These are phyloP conservation scores for Priceomyces carsonii DNA, from an alignment of 805 yeast species.

Conservation along the genomic window DNA sequence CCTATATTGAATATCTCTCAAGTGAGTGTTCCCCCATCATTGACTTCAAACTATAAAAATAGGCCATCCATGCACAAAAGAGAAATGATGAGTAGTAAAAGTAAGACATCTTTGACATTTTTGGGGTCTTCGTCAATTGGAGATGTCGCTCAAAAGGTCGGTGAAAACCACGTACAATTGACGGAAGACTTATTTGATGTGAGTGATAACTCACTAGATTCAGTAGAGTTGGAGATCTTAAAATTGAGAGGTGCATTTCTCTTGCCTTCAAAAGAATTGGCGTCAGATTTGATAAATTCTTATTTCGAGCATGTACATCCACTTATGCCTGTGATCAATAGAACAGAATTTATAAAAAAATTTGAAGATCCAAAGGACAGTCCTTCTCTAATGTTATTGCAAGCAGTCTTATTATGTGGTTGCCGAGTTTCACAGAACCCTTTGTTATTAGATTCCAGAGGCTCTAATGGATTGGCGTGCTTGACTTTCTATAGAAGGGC, in stretches of 20 bases:
- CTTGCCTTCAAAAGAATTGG: conserved; percentile 59
- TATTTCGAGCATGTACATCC: conserved; percentile 71
- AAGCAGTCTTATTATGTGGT: conserved; percentile 70
- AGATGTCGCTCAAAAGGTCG: conserved; percentile 45
- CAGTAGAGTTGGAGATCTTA: conserved; percentile 65
- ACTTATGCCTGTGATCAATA: conserved; percentile 64
- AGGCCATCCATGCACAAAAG: conserved; percentile 39
- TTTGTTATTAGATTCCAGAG: conserved; percentile 48
- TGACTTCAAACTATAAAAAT: conserved; percentile 40
- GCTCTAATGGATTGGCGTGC: conserved; percentile 53
- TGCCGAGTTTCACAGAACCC: conserved; percentile 60
- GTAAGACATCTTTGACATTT: conserved; percentile 42
- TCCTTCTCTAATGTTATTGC: conserved; percentile 65
- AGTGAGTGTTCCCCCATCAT: conserved; percentile 43
- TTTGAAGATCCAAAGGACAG: conserved; percentile 56
- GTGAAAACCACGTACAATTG: conserved; percentile 49
- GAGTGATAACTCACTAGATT: conserved; percentile 41
- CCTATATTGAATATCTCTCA: conserved; percentile 45
- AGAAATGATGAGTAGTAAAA: conserved; percentile 27
- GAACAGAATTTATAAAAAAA: conserved; percentile 58
- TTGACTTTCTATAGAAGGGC: conserved; percentile 65
- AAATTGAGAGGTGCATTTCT: conserved; percentile 69
- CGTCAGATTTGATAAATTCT: conserved; percentile 58
- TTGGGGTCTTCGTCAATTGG: conserved; percentile 56
- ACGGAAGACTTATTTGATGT: conserved; percentile 40